Evolutionary conservation across 768 basidiomycete species (phyloP).

Genomic region (Cyclocybe cylindracea): DNA sequence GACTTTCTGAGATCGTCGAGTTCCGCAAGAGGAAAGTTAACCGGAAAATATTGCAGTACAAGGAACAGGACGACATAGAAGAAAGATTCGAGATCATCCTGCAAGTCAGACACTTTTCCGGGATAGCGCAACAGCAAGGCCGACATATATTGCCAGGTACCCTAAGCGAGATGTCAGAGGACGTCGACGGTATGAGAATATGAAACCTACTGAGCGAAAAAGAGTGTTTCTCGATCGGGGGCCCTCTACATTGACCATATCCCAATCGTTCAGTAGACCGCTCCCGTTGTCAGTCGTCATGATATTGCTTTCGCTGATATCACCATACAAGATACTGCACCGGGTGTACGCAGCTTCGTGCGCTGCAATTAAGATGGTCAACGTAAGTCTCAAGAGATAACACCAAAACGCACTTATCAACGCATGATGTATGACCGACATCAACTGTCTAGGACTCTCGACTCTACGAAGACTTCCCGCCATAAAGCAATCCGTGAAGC

Average conservation of each 20-base stretch:
- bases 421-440: no score
- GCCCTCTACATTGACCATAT: conserved; percentile 14
- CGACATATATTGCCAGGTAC: conserved; percentile 32
- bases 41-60: background rate
- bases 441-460: no score
- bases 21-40: background rate
- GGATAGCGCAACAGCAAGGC: conserved; percentile 15
- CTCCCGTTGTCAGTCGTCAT: conserved; percentile 5
- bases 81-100: conserved; percentile 30
- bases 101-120: conserved; percentile 14
- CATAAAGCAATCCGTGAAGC: no score
- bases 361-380: conserved; percentile 4
- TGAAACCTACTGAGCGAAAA: conserved; percentile 12
- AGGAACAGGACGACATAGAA: conserved; percentile 5
- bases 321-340: conserved; percentile 19
- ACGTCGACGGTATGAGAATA: background rate
- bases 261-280: conserved; percentile 24
- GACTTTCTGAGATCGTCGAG: background rate
- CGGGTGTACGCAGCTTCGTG: conserved; percentile 14
- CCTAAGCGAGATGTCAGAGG: conserved; percentile 12
- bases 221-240: background rate
- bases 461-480: no score
- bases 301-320: conserved; percentile 24
- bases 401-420: no score
- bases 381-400: no score